phyloP scores from a whole-genome alignment of 257 asterid species.

The Nicotiana sylvestris region DNA sequence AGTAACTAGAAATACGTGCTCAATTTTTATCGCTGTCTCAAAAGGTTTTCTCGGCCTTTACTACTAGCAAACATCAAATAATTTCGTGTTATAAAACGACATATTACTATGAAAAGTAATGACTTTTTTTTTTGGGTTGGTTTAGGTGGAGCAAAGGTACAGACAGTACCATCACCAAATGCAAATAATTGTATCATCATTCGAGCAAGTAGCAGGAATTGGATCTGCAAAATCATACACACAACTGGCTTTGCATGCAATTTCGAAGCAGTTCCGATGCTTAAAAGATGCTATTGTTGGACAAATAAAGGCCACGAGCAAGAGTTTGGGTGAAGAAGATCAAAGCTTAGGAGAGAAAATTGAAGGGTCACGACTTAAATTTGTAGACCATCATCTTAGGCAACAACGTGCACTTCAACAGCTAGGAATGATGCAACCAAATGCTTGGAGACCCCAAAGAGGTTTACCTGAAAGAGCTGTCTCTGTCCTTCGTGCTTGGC shows the following conservation, averaged over 20 bases:
- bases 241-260: slow-evolving; percentile 49
- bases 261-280: slow-evolving; percentile 62
- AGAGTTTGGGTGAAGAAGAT: slow-evolving; percentile 49
- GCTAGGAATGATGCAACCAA: slow-evolving; percentile 53
- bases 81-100: neutral
- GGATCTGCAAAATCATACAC: slow-evolving; percentile 66
- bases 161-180: slow-evolving; percentile 58
- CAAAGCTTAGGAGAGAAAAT: slow-evolving; percentile 12
- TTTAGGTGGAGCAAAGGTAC: slow-evolving; percentile 69
- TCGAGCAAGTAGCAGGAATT: slow-evolving; percentile 62
- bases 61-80: neutral
- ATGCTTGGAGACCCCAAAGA: slow-evolving; percentile 75
- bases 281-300: slow-evolving; percentile 44
- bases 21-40: neutral
- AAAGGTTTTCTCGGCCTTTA: neutral
- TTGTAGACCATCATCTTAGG: slow-evolving; percentile 38
- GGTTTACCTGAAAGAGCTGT: slow-evolving; percentile 76
- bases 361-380: slow-evolving; percentile 44
- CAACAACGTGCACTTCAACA: slow-evolving; percentile 59
- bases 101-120: neutral
- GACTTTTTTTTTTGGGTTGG: too few relatives aligned
- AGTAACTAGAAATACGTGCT: too few relatives aligned
- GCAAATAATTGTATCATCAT: slow-evolving; percentile 49
- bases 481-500: slow-evolving; percentile 83
- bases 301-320: slow-evolving; percentile 44